Base-by-base conservation (phyloP, 1,139 yeast species). In the Geotrichum aggregatum region DNA sequence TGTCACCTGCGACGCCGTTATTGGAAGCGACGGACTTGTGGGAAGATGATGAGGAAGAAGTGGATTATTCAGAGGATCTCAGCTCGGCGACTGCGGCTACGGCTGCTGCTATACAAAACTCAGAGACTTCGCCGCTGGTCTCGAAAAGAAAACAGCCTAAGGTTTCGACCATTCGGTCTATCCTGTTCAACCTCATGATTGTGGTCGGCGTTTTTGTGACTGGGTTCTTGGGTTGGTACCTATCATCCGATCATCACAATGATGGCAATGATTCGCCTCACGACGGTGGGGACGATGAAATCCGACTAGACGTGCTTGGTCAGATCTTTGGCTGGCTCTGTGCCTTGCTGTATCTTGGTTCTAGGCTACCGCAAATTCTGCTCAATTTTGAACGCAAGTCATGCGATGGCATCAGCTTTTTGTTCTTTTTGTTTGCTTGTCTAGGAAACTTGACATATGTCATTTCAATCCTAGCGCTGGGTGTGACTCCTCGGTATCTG, bases 261-360 rank as follows among this genome's bases (percentile, higher is more conserved):
- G 71, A 72, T 26, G 73, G 70, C 34, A 58, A 58, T 0, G 73
- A 72, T 45, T 72, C 70, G 34, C 28, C 28, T n/a, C n/a, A n/a
- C 28, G 28, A 24, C 28, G 8, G 8, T 8, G 58, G 58, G 1
- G 73, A 71, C 45, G 71, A 18, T 73, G 71, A 42, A 65, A 81
- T 54, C 52, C 78, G 77, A 38, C 80, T 83, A 65, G 91, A 87
- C 65, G 79, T 83, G 19, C 69, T 85, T 60, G 97, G 96, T 1
- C 98, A 91, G 70, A 70, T 80, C 40, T 87, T 88, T 68, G 98
- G 98, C 24, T 91, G 96, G 87, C 71, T 88, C 52, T 88, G 96
- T 71, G 97, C 98, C 1, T 69, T 76, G 1, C 75, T 91, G 46
- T 91, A 91, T 66, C 71, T 91, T 59, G 96, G 96, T 1, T 88